A percentile compares a stretch with the other conserved stretches of the same genome.
These are phyloP conservation scores for Eragrostis tef DNA, from an alignment of 202 grass and related monocot genomes.

Conservation along the genomic window DNA sequence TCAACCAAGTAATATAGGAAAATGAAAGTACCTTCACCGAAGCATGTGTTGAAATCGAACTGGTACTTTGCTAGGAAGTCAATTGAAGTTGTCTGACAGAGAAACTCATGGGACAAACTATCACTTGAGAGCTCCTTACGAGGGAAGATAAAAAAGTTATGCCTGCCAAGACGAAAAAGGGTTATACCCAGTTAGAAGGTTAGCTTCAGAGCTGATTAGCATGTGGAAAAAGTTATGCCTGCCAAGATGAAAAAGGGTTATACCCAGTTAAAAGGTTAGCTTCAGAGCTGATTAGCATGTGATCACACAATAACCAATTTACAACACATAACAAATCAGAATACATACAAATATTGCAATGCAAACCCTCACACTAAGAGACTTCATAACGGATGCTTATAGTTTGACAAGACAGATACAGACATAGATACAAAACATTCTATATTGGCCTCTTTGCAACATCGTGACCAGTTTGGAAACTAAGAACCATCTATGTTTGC, in stretches of 20 bases:
- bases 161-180: conserved; percentile 54
- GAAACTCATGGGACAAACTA: conserved; percentile 61
- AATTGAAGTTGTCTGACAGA: conserved; percentile 87
- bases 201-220: neutral
- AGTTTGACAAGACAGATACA: conserved; percentile 1
- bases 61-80: conserved; percentile 84
- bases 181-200: conserved; percentile 3
- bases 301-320: conserved; percentile 4
- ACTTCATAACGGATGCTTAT: neutral
- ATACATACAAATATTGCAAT: conserved; percentile 21
- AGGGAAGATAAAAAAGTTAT: conserved; percentile 86
- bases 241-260: conserved; percentile 35
- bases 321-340: neutral
- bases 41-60: conserved; percentile 90
- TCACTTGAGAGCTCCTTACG: conserved; percentile 66
- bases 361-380: conserved; percentile 7
- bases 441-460: neutral
- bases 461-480: neutral
- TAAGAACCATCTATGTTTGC: neutral
- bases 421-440: neutral
- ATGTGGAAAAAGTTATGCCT: conserved; percentile 84
- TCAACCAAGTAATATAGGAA: conserved; percentile 31
- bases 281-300: conserved; percentile 9
- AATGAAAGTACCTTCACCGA: conserved; percentile 72
- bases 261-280: neutral